Evolutionary conservation across 1,284 basidiomycete species (phyloP).

Genomic region (Cutaneotrichosporon daszewskae): DNA sequence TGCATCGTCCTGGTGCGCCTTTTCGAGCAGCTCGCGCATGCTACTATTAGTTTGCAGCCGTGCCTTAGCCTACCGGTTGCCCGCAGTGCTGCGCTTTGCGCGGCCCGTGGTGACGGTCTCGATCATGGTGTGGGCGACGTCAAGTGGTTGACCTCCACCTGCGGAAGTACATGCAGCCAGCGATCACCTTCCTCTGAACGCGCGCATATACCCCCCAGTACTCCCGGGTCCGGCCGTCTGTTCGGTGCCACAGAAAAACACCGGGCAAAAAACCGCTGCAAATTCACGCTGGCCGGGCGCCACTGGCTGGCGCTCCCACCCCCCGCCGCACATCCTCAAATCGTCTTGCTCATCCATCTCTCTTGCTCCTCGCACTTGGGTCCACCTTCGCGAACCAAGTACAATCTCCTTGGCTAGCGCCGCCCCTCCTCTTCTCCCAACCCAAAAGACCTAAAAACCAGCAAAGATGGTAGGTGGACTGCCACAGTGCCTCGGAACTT

Average conservation of each 20-base stretch:
- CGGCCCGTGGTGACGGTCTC: conserved; percentile 39
- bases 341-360: conserved; percentile 4
- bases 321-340: not conserved
- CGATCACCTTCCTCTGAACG: no score
- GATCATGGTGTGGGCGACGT: conserved; percentile 2
- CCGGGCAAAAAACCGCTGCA: not conserved
- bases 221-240: no score
- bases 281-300: no score
- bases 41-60: conserved; percentile 15
- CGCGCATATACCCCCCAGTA: no score
- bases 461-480: conserved; percentile 40
- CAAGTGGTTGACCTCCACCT: no score
- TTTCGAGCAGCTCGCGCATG: conserved; percentile 45
- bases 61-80: conserved; percentile 34
- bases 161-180: no score
- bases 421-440: conserved; percentile 7
- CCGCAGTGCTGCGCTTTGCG: conserved; percentile 40
- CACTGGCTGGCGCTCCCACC: no score
- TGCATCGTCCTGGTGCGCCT: conserved; percentile 40
- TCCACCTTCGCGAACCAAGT: conserved; percentile 7
- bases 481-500: no score
- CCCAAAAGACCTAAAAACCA: conserved; percentile 16
- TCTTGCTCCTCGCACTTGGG: conserved; percentile 1
- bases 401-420: not conserved
- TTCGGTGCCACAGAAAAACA: conserved; percentile 6